Conservation (phyloP, 73 alveolate genomes). For the Chromera velia region DNA sequence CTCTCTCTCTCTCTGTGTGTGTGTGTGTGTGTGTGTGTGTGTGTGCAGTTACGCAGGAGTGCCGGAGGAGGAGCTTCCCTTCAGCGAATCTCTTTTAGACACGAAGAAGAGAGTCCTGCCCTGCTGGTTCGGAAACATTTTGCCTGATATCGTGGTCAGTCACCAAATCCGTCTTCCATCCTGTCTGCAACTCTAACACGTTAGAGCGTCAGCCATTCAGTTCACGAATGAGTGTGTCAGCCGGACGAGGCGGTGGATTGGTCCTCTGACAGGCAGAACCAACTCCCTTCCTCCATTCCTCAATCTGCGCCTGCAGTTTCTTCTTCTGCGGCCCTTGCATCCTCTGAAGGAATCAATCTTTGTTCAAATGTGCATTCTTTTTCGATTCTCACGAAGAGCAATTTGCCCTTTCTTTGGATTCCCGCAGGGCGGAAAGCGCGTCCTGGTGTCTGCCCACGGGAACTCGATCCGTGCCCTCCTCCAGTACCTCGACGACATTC, state of each 20-base stretch:
- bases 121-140: slow-evolving; percentile 75
- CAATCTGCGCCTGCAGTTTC: too few species aligned
- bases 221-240: too few species aligned
- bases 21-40: not conserved
- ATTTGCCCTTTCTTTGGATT: not conserved
- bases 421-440: slow-evolving; percentile 59
- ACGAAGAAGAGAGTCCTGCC: slow-evolving; percentile 79
- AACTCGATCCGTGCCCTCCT: slow-evolving; percentile 86
- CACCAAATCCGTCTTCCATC: too few species aligned
- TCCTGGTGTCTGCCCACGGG: slow-evolving; percentile 91
- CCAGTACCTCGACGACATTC: slow-evolving; percentile 77
- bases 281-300: too few species aligned
- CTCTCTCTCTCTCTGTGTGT: too few species aligned
- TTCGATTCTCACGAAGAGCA: too few species aligned
- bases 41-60: slow-evolving; percentile 53
- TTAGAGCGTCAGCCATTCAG: not conserved
- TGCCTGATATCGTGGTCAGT: slow-evolving; percentile 53
- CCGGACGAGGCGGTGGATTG: too few species aligned
- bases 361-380: too few species aligned
- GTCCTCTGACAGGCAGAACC: too few species aligned
- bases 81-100: slow-evolving; percentile 76
- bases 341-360: too few species aligned
- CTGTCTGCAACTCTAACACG: not conserved
- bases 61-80: slow-evolving; percentile 78
- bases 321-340: not conserved